These are phyloP conservation scores for Mycena galericulata DNA, from an alignment of 768 basidiomycete genomes.

Conservation along the genomic window DNA sequence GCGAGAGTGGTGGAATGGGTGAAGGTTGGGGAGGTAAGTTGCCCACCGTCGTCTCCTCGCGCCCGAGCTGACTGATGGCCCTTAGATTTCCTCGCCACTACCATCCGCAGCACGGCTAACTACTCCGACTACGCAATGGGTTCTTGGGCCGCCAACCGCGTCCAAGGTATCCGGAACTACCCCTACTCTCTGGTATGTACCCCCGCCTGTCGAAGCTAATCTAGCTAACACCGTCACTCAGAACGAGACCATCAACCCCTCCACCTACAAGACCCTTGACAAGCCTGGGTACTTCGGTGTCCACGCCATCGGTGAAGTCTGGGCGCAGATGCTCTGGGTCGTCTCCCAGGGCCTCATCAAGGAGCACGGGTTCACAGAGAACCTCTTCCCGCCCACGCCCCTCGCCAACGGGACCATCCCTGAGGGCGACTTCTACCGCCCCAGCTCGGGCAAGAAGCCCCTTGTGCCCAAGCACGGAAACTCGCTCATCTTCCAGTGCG, in stretches of 20 bases:
- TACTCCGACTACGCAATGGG: conserved; percentile 94
- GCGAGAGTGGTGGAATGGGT: conserved; percentile 97
- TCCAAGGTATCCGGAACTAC: conserved; percentile 87
- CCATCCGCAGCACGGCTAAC: conserved; percentile 78
- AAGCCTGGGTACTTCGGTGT: conserved; percentile 95
- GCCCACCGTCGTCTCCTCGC: background rate
- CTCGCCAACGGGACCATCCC: conserved; percentile 73
- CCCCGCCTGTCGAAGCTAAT: background rate
- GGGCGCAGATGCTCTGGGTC: conserved; percentile 93
- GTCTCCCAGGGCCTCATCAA: conserved; percentile 78
- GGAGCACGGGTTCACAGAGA: conserved; percentile 84
- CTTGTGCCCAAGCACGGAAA: conserved; percentile 94
- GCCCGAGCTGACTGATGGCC: background rate
- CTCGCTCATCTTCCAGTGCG: conserved; percentile 79
- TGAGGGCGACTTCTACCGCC: conserved; percentile 80
- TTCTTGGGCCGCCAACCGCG: conserved; percentile 90
- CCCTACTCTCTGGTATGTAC: conserved; percentile 75
- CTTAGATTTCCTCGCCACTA: conserved; percentile 86
- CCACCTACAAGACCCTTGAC: conserved; percentile 94
- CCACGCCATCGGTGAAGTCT: conserved; percentile 93
- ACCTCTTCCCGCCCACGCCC: conserved; percentile 85
- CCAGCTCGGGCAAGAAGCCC: conserved; percentile 60
- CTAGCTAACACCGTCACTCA: conserved; percentile 32
- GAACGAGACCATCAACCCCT: conserved; percentile 83
- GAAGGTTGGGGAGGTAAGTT: conserved; percentile 90